Evolutionary conservation across 345 rosid genomes (phyloP).

Genomic region (Ceriops decandra): DNA sequence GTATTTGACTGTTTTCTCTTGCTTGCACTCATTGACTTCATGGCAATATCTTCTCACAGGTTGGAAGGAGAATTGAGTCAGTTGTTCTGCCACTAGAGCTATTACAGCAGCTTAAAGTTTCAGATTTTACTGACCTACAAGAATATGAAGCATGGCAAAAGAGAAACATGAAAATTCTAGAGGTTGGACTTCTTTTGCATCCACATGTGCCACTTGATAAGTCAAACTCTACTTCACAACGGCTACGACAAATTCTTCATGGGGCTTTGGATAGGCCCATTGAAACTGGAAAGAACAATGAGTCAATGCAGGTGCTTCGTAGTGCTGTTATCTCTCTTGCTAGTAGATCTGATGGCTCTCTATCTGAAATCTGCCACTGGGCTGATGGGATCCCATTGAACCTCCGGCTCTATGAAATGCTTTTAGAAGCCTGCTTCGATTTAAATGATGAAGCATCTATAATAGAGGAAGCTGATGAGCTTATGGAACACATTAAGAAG

Average conservation of each 20-base stretch:
- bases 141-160: constrained; percentile 86
- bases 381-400: constrained; percentile 94
- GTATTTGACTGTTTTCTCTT: neutral
- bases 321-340: constrained; percentile 80
- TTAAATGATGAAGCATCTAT: constrained; percentile 57
- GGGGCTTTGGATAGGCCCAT: constrained; percentile 68
- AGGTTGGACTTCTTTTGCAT: constrained; percentile 81
- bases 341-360: constrained; percentile 77
- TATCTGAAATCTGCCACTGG: constrained; percentile 82
- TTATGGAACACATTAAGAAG: constrained; percentile 95
- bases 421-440: constrained; percentile 85
- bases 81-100: constrained; percentile 87
- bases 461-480: constrained; percentile 89
- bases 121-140: constrained; percentile 84
- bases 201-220: constrained; percentile 81
- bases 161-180: constrained; percentile 79
- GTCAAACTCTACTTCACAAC: constrained; percentile 54
- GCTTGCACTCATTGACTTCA: neutral
- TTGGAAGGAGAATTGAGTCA: constrained; percentile 81
- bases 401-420: constrained; percentile 78
- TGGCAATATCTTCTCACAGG: constrained; percentile 39
- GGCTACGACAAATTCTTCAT: constrained; percentile 67
- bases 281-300: constrained; percentile 91
- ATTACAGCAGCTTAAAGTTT: constrained; percentile 81
- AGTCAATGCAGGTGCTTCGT: constrained; percentile 91